Conservation (phyloP, 257 asterid species). For the Capsicum baccatum region DNA sequence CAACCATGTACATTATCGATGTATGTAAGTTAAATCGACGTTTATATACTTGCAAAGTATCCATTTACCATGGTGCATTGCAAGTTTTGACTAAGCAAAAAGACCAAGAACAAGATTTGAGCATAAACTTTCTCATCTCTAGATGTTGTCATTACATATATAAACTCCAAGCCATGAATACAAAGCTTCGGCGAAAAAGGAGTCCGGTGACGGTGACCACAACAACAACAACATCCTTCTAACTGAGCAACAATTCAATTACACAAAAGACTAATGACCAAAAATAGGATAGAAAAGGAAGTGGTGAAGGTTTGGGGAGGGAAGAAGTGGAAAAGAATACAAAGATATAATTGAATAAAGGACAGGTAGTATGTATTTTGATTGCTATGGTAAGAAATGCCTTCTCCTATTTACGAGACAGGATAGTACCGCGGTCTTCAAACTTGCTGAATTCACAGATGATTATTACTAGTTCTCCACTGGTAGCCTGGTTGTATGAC, state of each 20-base stretch:
- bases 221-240: conserved; percentile 8
- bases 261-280: conserved; percentile 22
- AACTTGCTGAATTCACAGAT: conserved; percentile 46
- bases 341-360: conserved; percentile 34
- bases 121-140: conserved; percentile 22
- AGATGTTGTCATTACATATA: conserved; percentile 24
- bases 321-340: conserved; percentile 27
- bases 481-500: conserved; percentile 46
- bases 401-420: conserved; percentile 45
- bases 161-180: conserved; percentile 22
- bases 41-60: neutral
- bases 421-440: conserved; percentile 36
- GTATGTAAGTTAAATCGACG: neutral
- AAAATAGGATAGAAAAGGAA: conserved; percentile 23
- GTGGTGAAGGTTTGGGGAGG: neutral
- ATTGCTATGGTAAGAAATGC: conserved; percentile 48
- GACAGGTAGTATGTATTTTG: conserved; percentile 40
- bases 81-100: neutral
- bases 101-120: neutral
- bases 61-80: neutral
- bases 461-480: conserved; percentile 50
- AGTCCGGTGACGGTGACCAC: neutral
- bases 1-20: neutral
- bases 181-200: conserved; percentile 10
- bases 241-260: conserved; percentile 22